These are phyloP conservation scores for Corniculantispora saksenae DNA, from an alignment of 2,329 filamentous ascomycete genomes.

Conservation along the genomic window DNA sequence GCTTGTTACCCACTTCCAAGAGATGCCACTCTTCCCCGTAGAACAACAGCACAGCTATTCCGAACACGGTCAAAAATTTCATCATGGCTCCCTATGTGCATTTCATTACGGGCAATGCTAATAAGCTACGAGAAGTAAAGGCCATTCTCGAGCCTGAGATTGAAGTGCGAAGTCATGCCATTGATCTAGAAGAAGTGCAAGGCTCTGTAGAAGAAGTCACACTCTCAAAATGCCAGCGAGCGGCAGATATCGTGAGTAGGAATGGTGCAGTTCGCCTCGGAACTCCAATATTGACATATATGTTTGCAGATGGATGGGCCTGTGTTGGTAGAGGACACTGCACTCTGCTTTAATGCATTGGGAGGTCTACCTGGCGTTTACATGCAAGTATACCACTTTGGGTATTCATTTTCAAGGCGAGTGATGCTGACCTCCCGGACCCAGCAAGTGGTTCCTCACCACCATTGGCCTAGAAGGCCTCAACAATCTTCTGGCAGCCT, in stretches of 20 bases:
- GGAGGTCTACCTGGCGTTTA: constrained; percentile 93
- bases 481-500: constrained; percentile 86
- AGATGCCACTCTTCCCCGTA: not conserved
- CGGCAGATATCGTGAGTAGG: constrained; percentile 67
- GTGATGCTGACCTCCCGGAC: constrained; percentile 15
- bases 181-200: constrained; percentile 89
- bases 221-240: constrained; percentile 78
- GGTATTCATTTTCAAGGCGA: not conserved
- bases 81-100: constrained; percentile 60
- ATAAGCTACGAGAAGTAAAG: constrained; percentile 88
- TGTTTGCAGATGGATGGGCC: constrained; percentile 72
- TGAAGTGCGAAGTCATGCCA: constrained; percentile 68
- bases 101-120: constrained; percentile 95
- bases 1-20: too few species aligned
- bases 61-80: not conserved
- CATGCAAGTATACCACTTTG: constrained; percentile 62
- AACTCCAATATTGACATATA: not conserved
- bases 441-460: constrained; percentile 91
- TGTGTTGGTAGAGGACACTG: constrained; percentile 94
- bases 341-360: constrained; percentile 87
- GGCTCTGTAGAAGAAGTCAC: constrained; percentile 92
- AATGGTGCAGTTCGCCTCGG: not conserved
- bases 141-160: constrained; percentile 79
- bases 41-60: not conserved
- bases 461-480: constrained; percentile 80